These are phyloP conservation scores for Pyronema omphalodes DNA, from an alignment of 495 filamentous ascomycete genomes.

Conservation along the genomic window DNA sequence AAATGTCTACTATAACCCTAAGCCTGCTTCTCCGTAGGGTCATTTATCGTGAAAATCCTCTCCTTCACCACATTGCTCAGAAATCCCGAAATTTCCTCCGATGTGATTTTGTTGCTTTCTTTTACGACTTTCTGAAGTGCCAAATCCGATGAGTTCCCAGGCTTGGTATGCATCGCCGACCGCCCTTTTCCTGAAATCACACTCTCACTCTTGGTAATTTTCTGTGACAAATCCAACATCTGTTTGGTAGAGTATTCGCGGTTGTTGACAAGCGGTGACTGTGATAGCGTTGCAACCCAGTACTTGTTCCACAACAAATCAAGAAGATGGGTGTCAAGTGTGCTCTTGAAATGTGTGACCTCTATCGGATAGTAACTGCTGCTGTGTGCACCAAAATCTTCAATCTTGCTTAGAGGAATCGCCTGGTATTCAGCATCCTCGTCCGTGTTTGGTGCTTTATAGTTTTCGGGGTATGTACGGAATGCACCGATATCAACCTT, in stretches of 20 bases:
- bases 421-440: constrained; percentile 42
- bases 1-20: not conserved
- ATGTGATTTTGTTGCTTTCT: constrained; percentile 62
- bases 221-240: constrained; percentile 69
- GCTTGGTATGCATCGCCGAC: not conserved
- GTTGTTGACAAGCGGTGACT: constrained; percentile 79
- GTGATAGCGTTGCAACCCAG: constrained; percentile 96
- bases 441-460: constrained; percentile 37
- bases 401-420: constrained; percentile 77
- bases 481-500: constrained; percentile 98
- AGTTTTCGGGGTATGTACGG: constrained; percentile 66
- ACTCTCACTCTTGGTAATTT: constrained; percentile 44
- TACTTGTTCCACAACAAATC: constrained; percentile 97
- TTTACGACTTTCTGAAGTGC: constrained; percentile 64
- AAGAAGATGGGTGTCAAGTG: constrained; percentile 66
- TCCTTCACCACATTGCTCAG: constrained; percentile 70
- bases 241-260: constrained; percentile 85
- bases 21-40: constrained; percentile 16
- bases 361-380: constrained; percentile 79
- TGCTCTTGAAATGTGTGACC: constrained; percentile 82
- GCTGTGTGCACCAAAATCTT: constrained; percentile 89
- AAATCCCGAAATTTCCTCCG: constrained; percentile 71
- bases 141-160: constrained; percentile 29
- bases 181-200: constrained; percentile 6
- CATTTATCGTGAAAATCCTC: constrained; percentile 58